These are phyloP conservation scores for Manihot esculenta DNA, from an alignment of 441 rosid species.

Conservation along the genomic window DNA sequence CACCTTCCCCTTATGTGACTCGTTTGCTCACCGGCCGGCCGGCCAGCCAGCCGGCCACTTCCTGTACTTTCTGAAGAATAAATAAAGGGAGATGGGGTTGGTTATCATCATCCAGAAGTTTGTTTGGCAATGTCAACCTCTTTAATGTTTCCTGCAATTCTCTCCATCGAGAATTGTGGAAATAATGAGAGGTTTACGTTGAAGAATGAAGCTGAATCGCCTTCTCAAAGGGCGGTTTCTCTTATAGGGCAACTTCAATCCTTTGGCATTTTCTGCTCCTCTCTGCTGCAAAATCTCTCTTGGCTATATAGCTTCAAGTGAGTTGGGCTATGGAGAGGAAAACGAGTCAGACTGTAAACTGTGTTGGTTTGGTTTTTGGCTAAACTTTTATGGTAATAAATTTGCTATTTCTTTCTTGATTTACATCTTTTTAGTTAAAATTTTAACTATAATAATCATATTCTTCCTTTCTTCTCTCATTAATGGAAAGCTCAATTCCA, in stretches of 20 bases:
- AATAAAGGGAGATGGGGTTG: background rate
- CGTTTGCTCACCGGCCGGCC: too few relatives aligned
- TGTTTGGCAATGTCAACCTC: background rate
- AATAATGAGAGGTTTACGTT: constrained; percentile 1
- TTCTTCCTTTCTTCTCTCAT: too few relatives aligned
- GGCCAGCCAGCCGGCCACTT: constrained; percentile 19
- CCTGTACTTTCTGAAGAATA: background rate
- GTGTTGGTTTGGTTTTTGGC: too few relatives aligned
- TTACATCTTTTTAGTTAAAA: too few relatives aligned
- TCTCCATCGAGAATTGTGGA: constrained; percentile 1
- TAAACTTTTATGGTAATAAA: too few relatives aligned
- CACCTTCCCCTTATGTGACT: constrained; percentile 20
- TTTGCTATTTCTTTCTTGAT: too few relatives aligned
- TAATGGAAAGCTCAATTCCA: too few relatives aligned
- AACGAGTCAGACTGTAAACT: too few relatives aligned
- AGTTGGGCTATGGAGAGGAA: constrained; percentile 16
- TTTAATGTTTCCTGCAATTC: background rate
- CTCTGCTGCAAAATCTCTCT: background rate
- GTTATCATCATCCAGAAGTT: too few relatives aligned
- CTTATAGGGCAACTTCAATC: constrained; percentile 51
- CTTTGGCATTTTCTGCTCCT: constrained; percentile 48
- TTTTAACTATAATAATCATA: too few relatives aligned
- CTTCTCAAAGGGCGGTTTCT: constrained; percentile 23
- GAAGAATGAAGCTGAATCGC: constrained; percentile 14
- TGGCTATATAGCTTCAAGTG: background rate